Base-by-base conservation (phyloP, 2,329 filamentous ascomycete species). In the Tolypocladium sp. region DNA sequence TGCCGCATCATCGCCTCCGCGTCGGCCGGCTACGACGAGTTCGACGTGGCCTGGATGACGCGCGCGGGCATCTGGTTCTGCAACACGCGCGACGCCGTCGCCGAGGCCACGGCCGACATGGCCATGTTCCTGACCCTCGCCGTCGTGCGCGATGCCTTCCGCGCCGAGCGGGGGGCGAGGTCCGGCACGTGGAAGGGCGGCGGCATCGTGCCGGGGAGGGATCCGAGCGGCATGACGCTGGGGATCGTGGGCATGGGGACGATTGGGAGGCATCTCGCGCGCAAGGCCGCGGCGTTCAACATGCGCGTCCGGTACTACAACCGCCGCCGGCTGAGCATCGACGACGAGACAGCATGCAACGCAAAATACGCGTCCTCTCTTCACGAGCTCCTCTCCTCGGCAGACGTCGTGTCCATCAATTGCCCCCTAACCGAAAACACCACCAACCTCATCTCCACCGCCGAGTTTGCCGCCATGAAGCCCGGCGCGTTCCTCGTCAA, bases 41-140 rank as follows among this genome's bases (percentile, higher is more conserved):
- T 79, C 44, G 73, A 77, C 53, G 70, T 79, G 0, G 64, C 73
- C 4, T 78, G 74, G 72, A 71, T 79, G 65, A 75, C 76, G 0
- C 46, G 59, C 15, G 63, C 74, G 8, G 70, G 70, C 6, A 75
- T 84, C 33, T 79, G 73, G 68, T 83, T 85, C 64, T 84, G 79
- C 69, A 84, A 82, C 62, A 76, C 76, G 0, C 67, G 78, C 2
- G 75, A 84, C 60, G 82, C 80, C 0, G 80, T 80, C 0, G 76
- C 80, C 0, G 77, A 84, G 59, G 79, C 81, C 2, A 81, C 77
- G 0, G 78, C 78, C 0, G 78, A 80, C 51, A 78, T 80, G 74
- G 76, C 80, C 17, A 63, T 73, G 35, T 74, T 73, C 46, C 56
- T 74, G 0, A 64, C 58, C 0, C 57, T 74, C 1, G 67, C 70